These are phyloP conservation scores for Zasmidium angulare DNA, from an alignment of 2,329 filamentous ascomycete species.

Conservation along the genomic window DNA sequence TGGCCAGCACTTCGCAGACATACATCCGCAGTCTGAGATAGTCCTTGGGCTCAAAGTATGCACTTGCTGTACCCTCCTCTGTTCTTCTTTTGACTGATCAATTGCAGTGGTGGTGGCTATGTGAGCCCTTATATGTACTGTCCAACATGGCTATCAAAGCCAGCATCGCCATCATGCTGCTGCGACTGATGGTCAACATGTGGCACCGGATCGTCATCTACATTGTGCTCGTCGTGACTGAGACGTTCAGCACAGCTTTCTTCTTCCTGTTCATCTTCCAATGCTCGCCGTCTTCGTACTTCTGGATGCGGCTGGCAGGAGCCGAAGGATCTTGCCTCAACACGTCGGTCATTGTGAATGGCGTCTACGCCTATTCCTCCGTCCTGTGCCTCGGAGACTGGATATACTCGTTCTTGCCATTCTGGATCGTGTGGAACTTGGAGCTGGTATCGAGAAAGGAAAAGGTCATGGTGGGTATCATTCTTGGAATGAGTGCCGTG, in stretches of 20 bases:
- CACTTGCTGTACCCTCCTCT: too few relatives aligned
- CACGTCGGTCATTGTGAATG: slow-evolving; percentile 7
- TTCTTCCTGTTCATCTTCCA: slow-evolving; percentile 22
- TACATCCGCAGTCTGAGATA: slow-evolving; percentile 13
- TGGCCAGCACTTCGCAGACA: slow-evolving; percentile 13
- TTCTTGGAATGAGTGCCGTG: slow-evolving; percentile 35
- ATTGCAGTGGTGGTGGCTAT: slow-evolving; percentile 47
- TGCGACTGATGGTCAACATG: slow-evolving; percentile 12
- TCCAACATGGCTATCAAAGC: slow-evolving; percentile 25
- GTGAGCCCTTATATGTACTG: slow-evolving; percentile 20
- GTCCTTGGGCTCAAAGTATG: slow-evolving; percentile 13
- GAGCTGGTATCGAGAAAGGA: slow-evolving; percentile 27
- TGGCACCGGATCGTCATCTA: slow-evolving; percentile 13
- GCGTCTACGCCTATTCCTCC: slow-evolving; percentile 18
- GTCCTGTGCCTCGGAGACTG: slow-evolving; percentile 20
- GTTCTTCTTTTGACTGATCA: neutral
- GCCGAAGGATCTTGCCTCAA: slow-evolving; percentile 13
- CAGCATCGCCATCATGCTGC: slow-evolving; percentile 20
- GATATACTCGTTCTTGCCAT: slow-evolving; percentile 29
- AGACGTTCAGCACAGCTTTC: slow-evolving; percentile 17
- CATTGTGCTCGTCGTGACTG: slow-evolving; percentile 13
- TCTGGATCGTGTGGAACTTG: slow-evolving; percentile 32
- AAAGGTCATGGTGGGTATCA: slow-evolving; percentile 32
- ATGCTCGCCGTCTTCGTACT: slow-evolving; percentile 16
- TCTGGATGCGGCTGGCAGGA: slow-evolving; percentile 18